Conservation (phyloP, 2,329 filamentous ascomycete species). For the Cladosporium cucumerinum region DNA sequence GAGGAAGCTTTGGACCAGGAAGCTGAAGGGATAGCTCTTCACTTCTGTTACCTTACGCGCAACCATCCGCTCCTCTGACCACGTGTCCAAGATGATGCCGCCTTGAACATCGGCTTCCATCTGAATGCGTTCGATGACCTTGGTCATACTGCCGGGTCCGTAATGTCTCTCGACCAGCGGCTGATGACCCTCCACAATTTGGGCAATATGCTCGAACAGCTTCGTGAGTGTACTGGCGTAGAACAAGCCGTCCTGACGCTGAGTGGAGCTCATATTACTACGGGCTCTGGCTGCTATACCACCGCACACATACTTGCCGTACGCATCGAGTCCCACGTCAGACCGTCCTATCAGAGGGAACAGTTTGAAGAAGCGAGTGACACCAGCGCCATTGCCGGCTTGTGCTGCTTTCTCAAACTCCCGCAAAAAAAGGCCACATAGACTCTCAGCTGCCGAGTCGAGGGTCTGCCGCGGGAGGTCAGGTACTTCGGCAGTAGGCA, state of each 20-base stretch:
- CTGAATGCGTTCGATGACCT: constrained; percentile 88
- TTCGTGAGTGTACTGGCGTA: constrained; percentile 88
- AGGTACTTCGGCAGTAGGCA: constrained; percentile 92
- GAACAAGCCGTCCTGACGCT: constrained; percentile 76
- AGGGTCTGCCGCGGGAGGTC: constrained; percentile 86
- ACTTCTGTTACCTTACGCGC: constrained; percentile 88
- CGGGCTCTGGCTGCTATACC: constrained; percentile 84
- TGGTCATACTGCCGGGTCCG: constrained; percentile 86
- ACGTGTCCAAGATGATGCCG: constrained; percentile 91
- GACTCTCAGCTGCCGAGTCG: constrained; percentile 78
- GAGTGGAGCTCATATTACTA: constrained; percentile 66
- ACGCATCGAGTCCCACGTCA: constrained; percentile 88
- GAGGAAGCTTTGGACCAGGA: constrained; percentile 90
- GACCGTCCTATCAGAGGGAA: constrained; percentile 90
- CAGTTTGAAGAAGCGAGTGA: constrained; percentile 96
- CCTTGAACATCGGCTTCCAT: constrained; percentile 94
- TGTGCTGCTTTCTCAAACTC: constrained; percentile 91
- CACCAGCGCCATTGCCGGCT: constrained; percentile 81
- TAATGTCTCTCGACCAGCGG: constrained; percentile 92
- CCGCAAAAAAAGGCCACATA: constrained; percentile 85
- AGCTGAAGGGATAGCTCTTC: constrained; percentile 96
- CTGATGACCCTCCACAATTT: constrained; percentile 91
- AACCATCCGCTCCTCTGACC: constrained; percentile 83
- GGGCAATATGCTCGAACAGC: constrained; percentile 94
- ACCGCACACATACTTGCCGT: constrained; percentile 92